Percentiles rank a stretch among this genome's conserved stretches.
phyloP scores from a whole-genome alignment of 495 filamentous ascomycete species.

The Lichenothelia convexa region DNA sequence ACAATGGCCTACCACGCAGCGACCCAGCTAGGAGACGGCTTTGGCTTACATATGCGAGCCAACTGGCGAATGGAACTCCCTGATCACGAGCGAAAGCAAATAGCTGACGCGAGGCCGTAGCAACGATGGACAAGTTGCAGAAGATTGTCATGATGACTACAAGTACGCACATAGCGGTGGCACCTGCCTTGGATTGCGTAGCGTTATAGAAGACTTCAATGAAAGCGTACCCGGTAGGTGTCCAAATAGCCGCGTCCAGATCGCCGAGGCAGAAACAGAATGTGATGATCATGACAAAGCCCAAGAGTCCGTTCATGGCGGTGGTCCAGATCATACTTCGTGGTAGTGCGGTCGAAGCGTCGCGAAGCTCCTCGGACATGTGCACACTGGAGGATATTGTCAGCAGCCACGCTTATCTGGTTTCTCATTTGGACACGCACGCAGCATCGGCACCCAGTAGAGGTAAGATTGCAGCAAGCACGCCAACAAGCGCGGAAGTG shows the following conservation, averaged over 20 bases:
- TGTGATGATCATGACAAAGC: conserved; percentile 25
- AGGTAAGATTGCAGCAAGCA: conserved; percentile 1
- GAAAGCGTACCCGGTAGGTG: conserved; percentile 27
- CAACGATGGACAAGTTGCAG: conserved; percentile 20
- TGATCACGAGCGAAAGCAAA: conserved; percentile 6
- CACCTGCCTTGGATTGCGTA: conserved; percentile 16
- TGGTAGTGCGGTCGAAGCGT: conserved; percentile 26
- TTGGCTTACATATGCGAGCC: neutral
- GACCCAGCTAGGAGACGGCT: conserved; percentile 10
- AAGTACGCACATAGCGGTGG: conserved; percentile 20
- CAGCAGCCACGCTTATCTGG: conserved; percentile 11
- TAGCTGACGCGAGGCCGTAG: conserved; percentile 23
- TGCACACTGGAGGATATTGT: neutral
- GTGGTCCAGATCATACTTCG: conserved; percentile 26
- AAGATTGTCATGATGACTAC: conserved; percentile 15
- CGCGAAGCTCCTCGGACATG: conserved; percentile 29
- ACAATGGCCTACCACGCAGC: no score
- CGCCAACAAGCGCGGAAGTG: conserved; percentile 7
- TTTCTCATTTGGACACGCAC: conserved; percentile 11
- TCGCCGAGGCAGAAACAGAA: conserved; percentile 27
- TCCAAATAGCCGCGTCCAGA: conserved; percentile 20
- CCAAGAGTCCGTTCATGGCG: conserved; percentile 27
- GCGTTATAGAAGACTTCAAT: conserved; percentile 19
- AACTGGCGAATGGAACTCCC: conserved; percentile 3
- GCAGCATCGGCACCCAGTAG: conserved; percentile 1